phyloP scores from a whole-genome alignment of 768 basidiomycete species.

The Phlebiopsis flavidoalba region DNA sequence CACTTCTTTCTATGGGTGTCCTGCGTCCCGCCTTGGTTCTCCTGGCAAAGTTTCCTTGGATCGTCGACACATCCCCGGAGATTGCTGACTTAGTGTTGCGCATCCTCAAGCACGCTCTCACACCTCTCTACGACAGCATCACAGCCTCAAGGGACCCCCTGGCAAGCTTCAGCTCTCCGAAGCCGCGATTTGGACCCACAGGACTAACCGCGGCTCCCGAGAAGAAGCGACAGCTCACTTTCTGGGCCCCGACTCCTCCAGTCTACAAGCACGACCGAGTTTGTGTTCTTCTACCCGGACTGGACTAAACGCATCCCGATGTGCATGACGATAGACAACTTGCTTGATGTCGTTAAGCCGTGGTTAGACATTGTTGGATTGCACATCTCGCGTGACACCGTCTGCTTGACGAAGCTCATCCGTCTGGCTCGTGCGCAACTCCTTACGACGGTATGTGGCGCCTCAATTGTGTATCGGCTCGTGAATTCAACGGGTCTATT shows the following conservation, averaged over 20 bases:
- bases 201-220: conserved; percentile 47
- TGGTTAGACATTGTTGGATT: conserved; percentile 76
- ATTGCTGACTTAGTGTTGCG: conserved; percentile 86
- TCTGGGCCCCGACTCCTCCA: conserved; percentile 80
- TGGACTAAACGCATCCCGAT: conserved; percentile 73
- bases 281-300: conserved; percentile 86
- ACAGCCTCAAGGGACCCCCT: conserved; percentile 55
- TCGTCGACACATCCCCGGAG: conserved; percentile 75
- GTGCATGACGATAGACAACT: conserved; percentile 59
- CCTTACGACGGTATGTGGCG: conserved; percentile 40
- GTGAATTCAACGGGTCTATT: conserved; percentile 1
- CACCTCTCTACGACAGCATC: conserved; percentile 53
- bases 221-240: conserved; percentile 64
- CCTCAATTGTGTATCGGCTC: not conserved
- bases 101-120: conserved; percentile 62
- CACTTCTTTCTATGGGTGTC: conserved; percentile 85
- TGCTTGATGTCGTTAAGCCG: conserved; percentile 73
- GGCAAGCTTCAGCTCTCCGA: conserved; percentile 57
- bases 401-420: conserved; percentile 75
- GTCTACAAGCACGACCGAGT: conserved; percentile 65
- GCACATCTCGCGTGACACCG: conserved; percentile 73
- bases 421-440: conserved; percentile 70
- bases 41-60: conserved; percentile 79
- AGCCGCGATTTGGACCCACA: conserved; percentile 55
- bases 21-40: conserved; percentile 73